These are phyloP conservation scores for Starmerella bacillaris DNA, from an alignment of 805 yeast species.

Conservation along the genomic window DNA sequence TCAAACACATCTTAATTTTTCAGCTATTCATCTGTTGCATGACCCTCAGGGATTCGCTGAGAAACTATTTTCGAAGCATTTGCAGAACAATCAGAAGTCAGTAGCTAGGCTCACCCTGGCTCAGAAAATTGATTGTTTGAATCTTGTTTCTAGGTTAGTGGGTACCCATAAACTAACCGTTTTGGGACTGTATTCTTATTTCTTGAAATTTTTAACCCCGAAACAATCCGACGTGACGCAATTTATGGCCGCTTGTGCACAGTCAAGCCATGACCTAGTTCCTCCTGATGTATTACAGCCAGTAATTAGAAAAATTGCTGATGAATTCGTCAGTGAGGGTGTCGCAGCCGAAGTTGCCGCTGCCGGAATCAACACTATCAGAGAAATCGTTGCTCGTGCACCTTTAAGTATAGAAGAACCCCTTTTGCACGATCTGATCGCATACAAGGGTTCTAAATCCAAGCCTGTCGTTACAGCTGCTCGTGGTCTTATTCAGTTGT, in stretches of 20 bases:
- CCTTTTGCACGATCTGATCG: slow-evolving; percentile 72
- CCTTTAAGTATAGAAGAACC: slow-evolving; percentile 86
- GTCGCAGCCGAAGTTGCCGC: slow-evolving; percentile 96
- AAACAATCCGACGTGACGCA: slow-evolving; percentile 89
- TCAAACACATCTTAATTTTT: slow-evolving; percentile 65
- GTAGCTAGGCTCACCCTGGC: slow-evolving; percentile 61
- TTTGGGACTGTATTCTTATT: slow-evolving; percentile 73
- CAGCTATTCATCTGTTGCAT: slow-evolving; percentile 82
- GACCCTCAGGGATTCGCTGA: slow-evolving; percentile 99
- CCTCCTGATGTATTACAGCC: slow-evolving; percentile 82
- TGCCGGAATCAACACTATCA: slow-evolving; percentile 88
- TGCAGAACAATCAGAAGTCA: slow-evolving; percentile 33
- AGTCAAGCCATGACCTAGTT: slow-evolving; percentile 87
- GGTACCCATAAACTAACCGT: slow-evolving; percentile 91
- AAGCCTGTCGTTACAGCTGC: slow-evolving; percentile 94
- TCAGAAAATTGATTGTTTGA: slow-evolving; percentile 77
- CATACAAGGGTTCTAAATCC: slow-evolving; percentile 80
- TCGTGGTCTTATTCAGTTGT: slow-evolving; percentile 62
- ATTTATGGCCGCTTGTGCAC: slow-evolving; percentile 92
- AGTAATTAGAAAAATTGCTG: slow-evolving; percentile 80
- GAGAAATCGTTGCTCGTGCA: slow-evolving; percentile 84
- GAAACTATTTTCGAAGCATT: slow-evolving; percentile 49
- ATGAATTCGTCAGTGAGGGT: slow-evolving; percentile 96
- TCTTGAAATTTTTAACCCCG: slow-evolving; percentile 80
- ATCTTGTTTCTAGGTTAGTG: slow-evolving; percentile 67